Conservation (phyloP, 768 basidiomycete species). For the Obba rivulosa region DNA sequence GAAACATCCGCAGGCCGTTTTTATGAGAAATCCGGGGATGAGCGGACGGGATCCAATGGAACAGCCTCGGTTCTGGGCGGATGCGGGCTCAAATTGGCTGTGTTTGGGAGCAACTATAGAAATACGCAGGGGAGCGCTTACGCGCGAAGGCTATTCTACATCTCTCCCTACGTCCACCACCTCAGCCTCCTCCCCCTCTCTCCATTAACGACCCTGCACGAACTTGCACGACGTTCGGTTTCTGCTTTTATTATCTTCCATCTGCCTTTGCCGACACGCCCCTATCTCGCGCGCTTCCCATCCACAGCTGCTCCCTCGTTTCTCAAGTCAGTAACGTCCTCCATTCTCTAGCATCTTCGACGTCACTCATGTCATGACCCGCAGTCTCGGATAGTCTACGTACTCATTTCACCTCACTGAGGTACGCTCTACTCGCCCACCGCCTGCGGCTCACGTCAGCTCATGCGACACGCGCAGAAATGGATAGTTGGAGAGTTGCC, state of each 20-base stretch:
- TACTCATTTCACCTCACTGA: slow-evolving; percentile 16
- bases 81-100: slow-evolving; percentile 11
- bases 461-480: slow-evolving; percentile 33
- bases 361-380: slow-evolving; percentile 6
- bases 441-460: background rate
- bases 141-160: slow-evolving; percentile 18
- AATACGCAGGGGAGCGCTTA: slow-evolving; percentile 11
- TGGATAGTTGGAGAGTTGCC: slow-evolving; percentile 95
- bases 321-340: slow-evolving; percentile 5
- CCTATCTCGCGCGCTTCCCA: slow-evolving; percentile 24
- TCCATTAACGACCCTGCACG: slow-evolving; percentile 40
- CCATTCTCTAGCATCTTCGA: slow-evolving; percentile 6
- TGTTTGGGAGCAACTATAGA: slow-evolving; percentile 18
- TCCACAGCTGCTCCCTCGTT: slow-evolving; percentile 23
- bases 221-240: slow-evolving; percentile 55
- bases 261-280: slow-evolving; percentile 25
- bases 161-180: slow-evolving; percentile 18
- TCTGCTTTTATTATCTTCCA: slow-evolving; percentile 40
- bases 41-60: background rate
- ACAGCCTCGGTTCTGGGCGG: slow-evolving; percentile 2
- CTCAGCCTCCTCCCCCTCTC: slow-evolving; percentile 13
- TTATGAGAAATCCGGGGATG: background rate
- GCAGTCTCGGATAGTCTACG: slow-evolving; percentile 19
- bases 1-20: too few relatives aligned
- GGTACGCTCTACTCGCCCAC: slow-evolving; percentile 9